Base-by-base conservation (phyloP, 2,329 filamentous ascomycete species). In the Xylogone sp. region DNA sequence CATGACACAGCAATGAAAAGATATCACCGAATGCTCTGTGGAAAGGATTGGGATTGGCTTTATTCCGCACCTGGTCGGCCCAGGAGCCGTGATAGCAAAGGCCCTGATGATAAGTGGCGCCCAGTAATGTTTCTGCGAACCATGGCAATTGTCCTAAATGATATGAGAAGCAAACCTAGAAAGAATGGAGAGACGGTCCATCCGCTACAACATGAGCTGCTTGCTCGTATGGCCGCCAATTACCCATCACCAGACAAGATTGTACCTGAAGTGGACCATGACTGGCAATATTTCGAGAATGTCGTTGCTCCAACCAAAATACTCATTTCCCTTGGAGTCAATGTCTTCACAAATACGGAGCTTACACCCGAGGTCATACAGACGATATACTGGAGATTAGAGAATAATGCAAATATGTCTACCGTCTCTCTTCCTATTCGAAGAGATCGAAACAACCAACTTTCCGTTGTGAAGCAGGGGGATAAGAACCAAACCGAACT, bases 341-440 rank as follows among this genome's bases (percentile, higher is more conserved):
- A 66, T 34, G 57, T 62, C 27, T 65, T 62, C 45, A 49, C 48
- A 2, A 45, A 54, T 2, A 3, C 13, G 1, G 16, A 49, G 4
- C 60, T 54, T 54, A 55, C 52, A 3, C 63, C 48, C 0, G 62
- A 63, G 46, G 53, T 61, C 2, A 57, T 65, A 9, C 59, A 64
- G 39, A 65, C 63, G 0, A 59, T 63, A 6, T 54, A 48, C 39
- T 63, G 59, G 58, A 51, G 62, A 2, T 29, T 64, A 13, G 53
- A 61, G 2, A 66, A 65, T 21, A 66, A 66, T 21, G 57, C 61
- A 1, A 62, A 60, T 16, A 56, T 53, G 44, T 52, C 51, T 1
- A 42, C 7, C 1, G 49, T n/a, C 49, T 62, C 9, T 34, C 45
- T 39, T 31, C 44, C 27, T 22, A n/a, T 19, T 42, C 24, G 10